Evolutionary conservation across 306 rosid genomes (phyloP), one percentile per base, ranked within the genome.

Genomic region (Cucumis sativus): DNA sequence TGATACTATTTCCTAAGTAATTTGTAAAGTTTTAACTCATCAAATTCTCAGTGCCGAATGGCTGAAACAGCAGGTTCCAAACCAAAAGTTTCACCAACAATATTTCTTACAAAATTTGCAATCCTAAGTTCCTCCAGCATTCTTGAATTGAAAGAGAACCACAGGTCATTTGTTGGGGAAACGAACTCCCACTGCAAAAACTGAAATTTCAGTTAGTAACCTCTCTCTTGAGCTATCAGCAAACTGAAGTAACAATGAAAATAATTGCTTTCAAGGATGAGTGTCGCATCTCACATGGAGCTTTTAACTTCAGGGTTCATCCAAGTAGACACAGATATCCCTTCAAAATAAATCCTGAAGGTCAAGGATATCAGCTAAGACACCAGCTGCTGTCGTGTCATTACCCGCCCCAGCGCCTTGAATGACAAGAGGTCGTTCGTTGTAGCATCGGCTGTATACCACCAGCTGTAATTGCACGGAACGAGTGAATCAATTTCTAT

Each of bases 371-470:
- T 94, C 98, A 58, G 98, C 98, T 77, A 94, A 97, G 49, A 94
- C 98, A 66, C 98, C 98, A 4, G 93, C 90, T 17, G 98, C 96
- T 33, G 98, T 94, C 10, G 97, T 92, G 86, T 92, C 98, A 37
- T 91, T 92, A 71, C 98, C 98, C 55, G 98, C 98, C 76, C 98
- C 98, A 69, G 98, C 98, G 25, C 98, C 97, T 88, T 91, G 98
- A 86, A 94, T 89, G 65, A 94, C 96, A 74, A 94, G 88, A 2
- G 98, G 96, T 80, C 85, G 94, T 60, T 88, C 77, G 45, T 75
- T 76, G 61, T 94, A 94, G 86, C 97, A 94, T 79, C 95, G 81
- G 45, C 86, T 94, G 83, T 90, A 88, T 77, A 90, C 68, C 88
- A 90, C 98, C 90, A 94, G 77, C 98, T 92, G 91, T 81, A 82